These are phyloP conservation scores for Aspergillus baeticus DNA, from an alignment of 495 filamentous ascomycete species.

Conservation along the genomic window DNA sequence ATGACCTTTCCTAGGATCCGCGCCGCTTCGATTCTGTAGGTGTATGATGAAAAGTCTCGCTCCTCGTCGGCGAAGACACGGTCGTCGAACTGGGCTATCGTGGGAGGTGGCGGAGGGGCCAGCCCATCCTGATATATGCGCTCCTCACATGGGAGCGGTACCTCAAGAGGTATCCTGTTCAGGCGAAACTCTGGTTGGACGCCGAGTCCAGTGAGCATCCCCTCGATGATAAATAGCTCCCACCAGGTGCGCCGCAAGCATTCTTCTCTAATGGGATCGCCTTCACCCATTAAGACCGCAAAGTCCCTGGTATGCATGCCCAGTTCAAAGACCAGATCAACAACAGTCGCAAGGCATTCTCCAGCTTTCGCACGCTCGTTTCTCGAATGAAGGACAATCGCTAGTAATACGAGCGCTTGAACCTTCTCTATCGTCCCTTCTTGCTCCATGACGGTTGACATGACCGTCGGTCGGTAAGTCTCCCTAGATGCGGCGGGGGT, in stretches of 20 bases:
- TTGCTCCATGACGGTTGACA: conserved; percentile 35
- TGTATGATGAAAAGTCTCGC: conserved; percentile 45
- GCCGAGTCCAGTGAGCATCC: conserved; percentile 49
- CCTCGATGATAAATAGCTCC: conserved; percentile 81
- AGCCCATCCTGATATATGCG: conserved; percentile 47
- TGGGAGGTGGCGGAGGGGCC: conserved; percentile 34
- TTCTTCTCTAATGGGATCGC: conserved; percentile 63
- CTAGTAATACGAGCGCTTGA: conserved; percentile 73
- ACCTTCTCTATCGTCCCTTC: conserved; percentile 48
- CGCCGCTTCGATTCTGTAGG: conserved; percentile 58
- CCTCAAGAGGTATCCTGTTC: conserved; percentile 35
- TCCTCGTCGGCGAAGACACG: conserved; percentile 48
- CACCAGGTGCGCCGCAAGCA: conserved; percentile 88
- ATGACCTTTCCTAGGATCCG: conserved; percentile 76
- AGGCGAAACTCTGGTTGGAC: conserved; percentile 36
- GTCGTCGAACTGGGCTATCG: conserved; percentile 44
- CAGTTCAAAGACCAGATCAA: conserved; percentile 70
- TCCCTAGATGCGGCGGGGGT: conserved; percentile 40
- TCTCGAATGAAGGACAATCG: conserved; percentile 74
- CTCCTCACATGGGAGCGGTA: conserved; percentile 45
- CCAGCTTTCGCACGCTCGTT: conserved; percentile 66
- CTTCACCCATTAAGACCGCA: conserved; percentile 41
- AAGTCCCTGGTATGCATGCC: conserved; percentile 65
- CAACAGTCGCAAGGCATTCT: conserved; percentile 63
- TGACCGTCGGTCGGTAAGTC: conserved; percentile 38